Conservation (phyloP, 805 yeast species). For the Tetrapisispora iriomotensis region DNA sequence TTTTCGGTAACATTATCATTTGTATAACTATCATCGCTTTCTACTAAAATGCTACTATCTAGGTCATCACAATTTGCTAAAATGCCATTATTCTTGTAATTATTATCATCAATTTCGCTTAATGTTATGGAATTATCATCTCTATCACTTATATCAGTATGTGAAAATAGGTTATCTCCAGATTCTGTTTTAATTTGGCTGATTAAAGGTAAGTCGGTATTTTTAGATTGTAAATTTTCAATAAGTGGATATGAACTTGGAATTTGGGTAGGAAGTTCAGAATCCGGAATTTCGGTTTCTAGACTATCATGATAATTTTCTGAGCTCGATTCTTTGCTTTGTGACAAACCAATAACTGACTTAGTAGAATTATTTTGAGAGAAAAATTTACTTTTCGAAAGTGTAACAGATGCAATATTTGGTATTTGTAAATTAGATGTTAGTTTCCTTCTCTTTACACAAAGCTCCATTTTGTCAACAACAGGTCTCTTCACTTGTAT, state of each 20-base stretch:
- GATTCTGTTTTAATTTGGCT: not conserved
- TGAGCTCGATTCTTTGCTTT: not conserved
- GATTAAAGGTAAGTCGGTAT: too few relatives aligned
- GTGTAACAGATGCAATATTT: not conserved
- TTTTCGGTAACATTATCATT: too few relatives aligned
- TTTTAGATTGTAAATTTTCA: too few relatives aligned
- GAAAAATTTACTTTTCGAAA: conserved; percentile 3
- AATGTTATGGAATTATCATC: conserved; percentile 13
- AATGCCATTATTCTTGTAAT: not conserved
- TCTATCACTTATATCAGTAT: not conserved
- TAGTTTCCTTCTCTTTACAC: conserved; percentile 19
- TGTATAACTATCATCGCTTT: not conserved
- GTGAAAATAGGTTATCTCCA: not conserved
- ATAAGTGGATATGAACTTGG: conserved; percentile 14
- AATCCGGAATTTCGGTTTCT: conserved; percentile 24
- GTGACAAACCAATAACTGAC: not conserved
- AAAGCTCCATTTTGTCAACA: conserved; percentile 13
- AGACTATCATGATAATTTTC: conserved; percentile 7
- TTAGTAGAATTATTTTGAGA: too few relatives aligned
- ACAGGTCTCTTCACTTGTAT: not conserved
- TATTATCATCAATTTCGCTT: conserved; percentile 3
- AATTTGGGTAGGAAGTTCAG: conserved; percentile 19
- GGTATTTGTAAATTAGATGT: not conserved
- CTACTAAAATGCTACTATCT: not conserved
- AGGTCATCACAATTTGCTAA: not conserved